phyloP scores from a whole-genome alignment of 2,329 filamentous ascomycete genomes.

The Immersiporthe knoxdaviesiana region DNA sequence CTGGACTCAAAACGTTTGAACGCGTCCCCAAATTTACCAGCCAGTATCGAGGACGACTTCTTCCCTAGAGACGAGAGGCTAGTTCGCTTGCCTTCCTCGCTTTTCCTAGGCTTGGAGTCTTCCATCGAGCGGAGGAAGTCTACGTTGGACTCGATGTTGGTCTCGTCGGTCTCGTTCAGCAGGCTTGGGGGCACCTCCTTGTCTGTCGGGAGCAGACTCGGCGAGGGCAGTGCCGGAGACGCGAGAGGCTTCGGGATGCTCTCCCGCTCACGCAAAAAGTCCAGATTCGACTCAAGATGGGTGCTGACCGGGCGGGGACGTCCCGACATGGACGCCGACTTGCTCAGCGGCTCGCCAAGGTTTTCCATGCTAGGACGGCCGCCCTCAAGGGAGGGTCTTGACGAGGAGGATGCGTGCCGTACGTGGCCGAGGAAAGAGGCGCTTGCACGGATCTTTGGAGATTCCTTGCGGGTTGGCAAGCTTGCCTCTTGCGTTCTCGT shows the following conservation, averaged over 20 bases:
- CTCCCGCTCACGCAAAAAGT: constrained; percentile 80
- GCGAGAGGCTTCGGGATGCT: constrained; percentile 49
- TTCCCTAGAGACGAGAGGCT: constrained; percentile 72
- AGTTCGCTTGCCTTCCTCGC: constrained; percentile 70
- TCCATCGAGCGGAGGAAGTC: constrained; percentile 82
- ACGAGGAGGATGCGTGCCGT: constrained; percentile 50
- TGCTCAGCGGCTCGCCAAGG: constrained; percentile 60
- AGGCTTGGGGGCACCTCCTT: constrained; percentile 48
- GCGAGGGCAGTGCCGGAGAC: constrained; percentile 42
- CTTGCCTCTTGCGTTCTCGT: constrained; percentile 40
- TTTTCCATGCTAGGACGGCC: constrained; percentile 68
- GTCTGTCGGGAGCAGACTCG: constrained; percentile 38
- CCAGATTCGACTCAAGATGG: constrained; percentile 80
- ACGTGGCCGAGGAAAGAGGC: constrained; percentile 42
- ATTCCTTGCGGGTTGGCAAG: constrained; percentile 25
- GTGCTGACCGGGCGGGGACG: constrained; percentile 78
- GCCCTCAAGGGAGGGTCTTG: constrained; percentile 72
- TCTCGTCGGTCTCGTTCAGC: constrained; percentile 55
- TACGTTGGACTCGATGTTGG: constrained; percentile 75
- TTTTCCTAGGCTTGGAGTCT: constrained; percentile 61
- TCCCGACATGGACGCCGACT: constrained; percentile 42
- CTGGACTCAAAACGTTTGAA: constrained; percentile 86
- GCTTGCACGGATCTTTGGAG: constrained; percentile 33
- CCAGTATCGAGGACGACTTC: constrained; percentile 71
- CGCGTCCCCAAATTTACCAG: constrained; percentile 87